These are phyloP conservation scores for Piper betle DNA, from an alignment of 164 flowering plant species.

Conservation along the genomic window DNA sequence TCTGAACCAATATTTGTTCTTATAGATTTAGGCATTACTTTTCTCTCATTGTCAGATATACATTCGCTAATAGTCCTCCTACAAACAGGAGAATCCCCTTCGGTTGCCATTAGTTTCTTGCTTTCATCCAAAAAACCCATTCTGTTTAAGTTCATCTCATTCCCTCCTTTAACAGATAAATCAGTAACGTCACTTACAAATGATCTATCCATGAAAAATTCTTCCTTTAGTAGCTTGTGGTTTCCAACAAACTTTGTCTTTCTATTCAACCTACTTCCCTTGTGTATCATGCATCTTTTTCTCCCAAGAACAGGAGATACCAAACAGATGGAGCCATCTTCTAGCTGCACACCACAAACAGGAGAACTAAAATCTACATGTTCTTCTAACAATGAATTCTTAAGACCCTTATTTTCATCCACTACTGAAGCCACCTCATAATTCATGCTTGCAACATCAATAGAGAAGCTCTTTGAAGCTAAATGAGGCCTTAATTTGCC, in stretches of 20 bases:
- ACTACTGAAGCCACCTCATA: slow-evolving; percentile 8
- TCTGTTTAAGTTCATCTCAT: background rate
- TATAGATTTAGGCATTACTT: too few species aligned
- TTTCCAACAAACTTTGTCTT: background rate
- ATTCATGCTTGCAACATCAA: slow-evolving; percentile 6
- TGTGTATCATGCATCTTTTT: slow-evolving; percentile 13
- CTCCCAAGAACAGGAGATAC: slow-evolving; percentile 16
- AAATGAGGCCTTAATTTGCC: slow-evolving; percentile 36
- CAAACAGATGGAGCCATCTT: slow-evolving; percentile 19
- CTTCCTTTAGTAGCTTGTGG: background rate
- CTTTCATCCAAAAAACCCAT: background rate
- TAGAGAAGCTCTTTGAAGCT: slow-evolving; percentile 11
- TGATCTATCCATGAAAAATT: background rate
- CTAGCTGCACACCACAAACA: slow-evolving; percentile 11
- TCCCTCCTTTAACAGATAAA: background rate
- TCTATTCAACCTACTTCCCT: slow-evolving; percentile 7
- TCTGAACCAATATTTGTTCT: too few species aligned
- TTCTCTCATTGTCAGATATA: too few species aligned
- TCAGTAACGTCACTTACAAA: background rate
- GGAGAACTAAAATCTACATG: background rate
- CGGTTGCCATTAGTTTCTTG: background rate
- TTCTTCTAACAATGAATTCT: background rate
- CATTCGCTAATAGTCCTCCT: background rate
- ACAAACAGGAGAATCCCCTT: background rate
- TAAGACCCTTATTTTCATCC: slow-evolving; percentile 3